Evolutionary conservation across 2,329 filamentous ascomycete genomes (phyloP).

Genomic region (Xylaria arbuscula): DNA sequence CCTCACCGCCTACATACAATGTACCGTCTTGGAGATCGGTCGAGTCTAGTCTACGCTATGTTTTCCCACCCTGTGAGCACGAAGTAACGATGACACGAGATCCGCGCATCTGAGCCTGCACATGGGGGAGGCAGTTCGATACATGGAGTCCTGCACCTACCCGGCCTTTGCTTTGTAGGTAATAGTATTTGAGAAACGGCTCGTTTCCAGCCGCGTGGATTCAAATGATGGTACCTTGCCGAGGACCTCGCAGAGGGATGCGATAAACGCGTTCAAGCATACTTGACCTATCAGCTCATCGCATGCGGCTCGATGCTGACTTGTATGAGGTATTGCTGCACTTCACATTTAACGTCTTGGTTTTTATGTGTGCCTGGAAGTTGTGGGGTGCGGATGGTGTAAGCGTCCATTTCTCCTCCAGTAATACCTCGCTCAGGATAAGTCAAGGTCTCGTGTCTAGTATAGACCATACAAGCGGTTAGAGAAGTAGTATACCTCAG

Average conservation of each 20-base stretch:
- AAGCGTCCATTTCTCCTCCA: no score
- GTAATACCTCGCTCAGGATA: conserved; percentile 44
- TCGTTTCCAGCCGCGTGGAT: conserved; percentile 43
- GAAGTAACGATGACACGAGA: conserved; percentile 50
- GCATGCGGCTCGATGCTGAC: not conserved
- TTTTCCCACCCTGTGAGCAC: conserved; percentile 24
- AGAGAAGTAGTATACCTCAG: conserved; percentile 12
- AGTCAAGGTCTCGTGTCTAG: conserved; percentile 45
- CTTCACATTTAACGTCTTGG: not conserved
- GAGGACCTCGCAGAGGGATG: conserved; percentile 33
- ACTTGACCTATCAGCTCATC: not conserved
- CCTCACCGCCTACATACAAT: conserved; percentile 42
- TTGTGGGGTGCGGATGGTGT: not conserved
- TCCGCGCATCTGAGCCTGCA: conserved; percentile 39
- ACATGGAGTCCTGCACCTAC: conserved; percentile 47
- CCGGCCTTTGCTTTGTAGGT: conserved; percentile 43
- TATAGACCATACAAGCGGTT: not conserved
- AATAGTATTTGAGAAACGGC: conserved; percentile 37
- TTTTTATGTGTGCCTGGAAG: not conserved
- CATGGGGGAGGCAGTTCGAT: conserved; percentile 40
- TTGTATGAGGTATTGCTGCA: not conserved
- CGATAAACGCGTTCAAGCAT: not conserved
- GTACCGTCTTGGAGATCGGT: conserved; percentile 36
- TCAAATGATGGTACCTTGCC: conserved; percentile 41
- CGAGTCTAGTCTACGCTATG: conserved; percentile 19